Evolutionary conservation across 176 grass and related monocot species (phyloP).

Genomic region (Triticum aestivum): DNA sequence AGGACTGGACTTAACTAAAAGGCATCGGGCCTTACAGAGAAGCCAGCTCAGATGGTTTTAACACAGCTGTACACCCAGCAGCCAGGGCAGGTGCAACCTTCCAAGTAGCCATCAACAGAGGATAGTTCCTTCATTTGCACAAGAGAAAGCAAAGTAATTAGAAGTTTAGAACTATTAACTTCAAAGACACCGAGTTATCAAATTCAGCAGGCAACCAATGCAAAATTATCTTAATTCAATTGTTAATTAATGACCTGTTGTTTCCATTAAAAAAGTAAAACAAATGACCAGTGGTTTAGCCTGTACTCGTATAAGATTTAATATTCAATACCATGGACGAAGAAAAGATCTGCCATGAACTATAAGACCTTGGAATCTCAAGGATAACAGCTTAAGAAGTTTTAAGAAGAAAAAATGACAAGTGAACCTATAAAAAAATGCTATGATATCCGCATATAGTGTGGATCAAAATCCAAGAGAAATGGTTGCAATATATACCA

Average conservation of each 20-base stretch:
- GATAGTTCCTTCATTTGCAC: conserved; percentile 77
- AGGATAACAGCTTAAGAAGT: conserved; percentile 2
- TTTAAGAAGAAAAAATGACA: neutral
- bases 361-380: neutral
- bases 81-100: conserved; percentile 97
- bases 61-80: conserved; percentile 88
- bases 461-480: neutral
- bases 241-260: neutral
- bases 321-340: neutral
- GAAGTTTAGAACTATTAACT: conserved; percentile 18
- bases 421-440: neutral
- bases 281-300: neutral
- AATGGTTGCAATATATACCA: conserved; percentile 58
- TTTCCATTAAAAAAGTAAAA: neutral
- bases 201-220: conserved; percentile 21
- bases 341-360: neutral
- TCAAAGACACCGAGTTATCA: neutral
- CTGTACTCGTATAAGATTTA: neutral
- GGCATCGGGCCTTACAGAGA: conserved; percentile 68
- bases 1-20: neutral
- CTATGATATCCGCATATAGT: neutral
- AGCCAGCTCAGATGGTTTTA: conserved; percentile 87
- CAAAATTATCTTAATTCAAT: neutral
- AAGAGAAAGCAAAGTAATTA: conserved; percentile 8
- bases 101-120: conserved; percentile 94